Base-by-base conservation (phyloP, 345 rosid species). In the Hevea brasiliensis region DNA sequence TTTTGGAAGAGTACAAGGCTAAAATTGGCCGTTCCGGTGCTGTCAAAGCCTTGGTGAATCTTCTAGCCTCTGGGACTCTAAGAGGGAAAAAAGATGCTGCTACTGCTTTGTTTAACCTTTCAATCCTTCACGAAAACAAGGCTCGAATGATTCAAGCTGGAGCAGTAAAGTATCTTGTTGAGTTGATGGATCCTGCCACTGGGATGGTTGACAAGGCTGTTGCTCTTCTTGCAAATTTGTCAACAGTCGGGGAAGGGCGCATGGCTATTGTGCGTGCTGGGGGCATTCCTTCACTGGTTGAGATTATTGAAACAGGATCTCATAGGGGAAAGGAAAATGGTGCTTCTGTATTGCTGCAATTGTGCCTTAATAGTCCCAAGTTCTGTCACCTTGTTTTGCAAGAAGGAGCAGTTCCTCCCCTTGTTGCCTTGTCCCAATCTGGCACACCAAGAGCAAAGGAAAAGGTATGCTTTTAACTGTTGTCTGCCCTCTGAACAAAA, bases 321-420 rank as follows among this genome's bases (percentile, higher is more conserved):
- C 94, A 82, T 42, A 87, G 97, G 83, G 97, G 98, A 53, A 95
- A 87, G 84, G 99, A 95, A 86, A 92, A 92, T 48, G 92, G 96
- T 55, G 96, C 96, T 9, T 88, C 94, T 50, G 83, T 92, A 75
- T 74, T 95, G 79, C 76, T 89, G 85, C 98, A 92, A 76, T 79
- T 95, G 71, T 95, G 98, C 80, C 77, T 92, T 62, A 83, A 81
- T 76, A 92, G 87, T 81, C 79, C 94, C 61, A 92, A 86, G 87
- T 92, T 89, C 76, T 92, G 99, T 79, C 85, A 84, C 64, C 77
- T 95, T 77, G 96, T 95, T 77, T 85, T 92, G 80, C 96, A 91
- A 86, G 99, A 92, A 86, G 99, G 99, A 17, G 98, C 93, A 20
- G 89, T 92, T 72, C 96, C 98, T 81, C 98, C 99, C 53, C 91